A percentile compares a stretch with the other conserved stretches of the same genome.
phyloP scores from a whole-genome alignment of 495 filamentous ascomycete genomes.

The Penicillium pulvis region DNA sequence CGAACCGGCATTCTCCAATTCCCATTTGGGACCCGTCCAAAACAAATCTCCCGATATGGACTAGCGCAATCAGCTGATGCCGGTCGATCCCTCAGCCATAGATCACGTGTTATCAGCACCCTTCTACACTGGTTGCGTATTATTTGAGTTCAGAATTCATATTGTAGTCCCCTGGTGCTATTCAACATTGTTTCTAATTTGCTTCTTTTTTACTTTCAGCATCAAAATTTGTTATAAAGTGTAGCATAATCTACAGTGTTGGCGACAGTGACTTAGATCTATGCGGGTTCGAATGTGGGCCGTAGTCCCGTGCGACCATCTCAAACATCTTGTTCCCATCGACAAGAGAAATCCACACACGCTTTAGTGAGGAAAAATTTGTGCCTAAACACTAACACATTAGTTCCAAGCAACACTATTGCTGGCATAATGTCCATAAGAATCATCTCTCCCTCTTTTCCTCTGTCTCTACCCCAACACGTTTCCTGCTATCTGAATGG shows the following conservation, averaged over 20 bases:
- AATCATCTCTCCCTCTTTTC: too few species aligned
- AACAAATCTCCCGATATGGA: slow-evolving; percentile 51
- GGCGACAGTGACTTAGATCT: slow-evolving; percentile 5
- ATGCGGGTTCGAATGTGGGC: slow-evolving; percentile 18
- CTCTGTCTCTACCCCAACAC: too few species aligned
- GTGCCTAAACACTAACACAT: not conserved
- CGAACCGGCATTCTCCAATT: slow-evolving; percentile 31
- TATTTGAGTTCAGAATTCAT: not conserved
- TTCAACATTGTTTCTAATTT: not conserved
- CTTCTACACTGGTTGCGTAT: not conserved
- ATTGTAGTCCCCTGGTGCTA: not conserved
- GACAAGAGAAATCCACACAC: not conserved
- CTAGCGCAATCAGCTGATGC: slow-evolving; percentile 37
- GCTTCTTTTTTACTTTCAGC: not conserved
- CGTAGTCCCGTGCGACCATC: slow-evolving; percentile 34
- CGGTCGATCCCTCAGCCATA: slow-evolving; percentile 16
- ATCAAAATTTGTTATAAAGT: not conserved
- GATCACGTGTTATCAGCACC: slow-evolving; percentile 17
- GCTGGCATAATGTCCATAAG: too few species aligned
- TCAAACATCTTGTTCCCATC: slow-evolving; percentile 3
- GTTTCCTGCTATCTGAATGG: too few species aligned
- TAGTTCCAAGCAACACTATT: not conserved
- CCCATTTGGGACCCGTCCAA: slow-evolving; percentile 25
- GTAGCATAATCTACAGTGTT: not conserved
- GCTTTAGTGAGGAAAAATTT: not conserved